A percentile compares a stretch with the other conserved stretches of the same genome.
Conservation (phyloP, 371 early-diverging fungal genomes). For the Rhizopus sp. region DNA sequence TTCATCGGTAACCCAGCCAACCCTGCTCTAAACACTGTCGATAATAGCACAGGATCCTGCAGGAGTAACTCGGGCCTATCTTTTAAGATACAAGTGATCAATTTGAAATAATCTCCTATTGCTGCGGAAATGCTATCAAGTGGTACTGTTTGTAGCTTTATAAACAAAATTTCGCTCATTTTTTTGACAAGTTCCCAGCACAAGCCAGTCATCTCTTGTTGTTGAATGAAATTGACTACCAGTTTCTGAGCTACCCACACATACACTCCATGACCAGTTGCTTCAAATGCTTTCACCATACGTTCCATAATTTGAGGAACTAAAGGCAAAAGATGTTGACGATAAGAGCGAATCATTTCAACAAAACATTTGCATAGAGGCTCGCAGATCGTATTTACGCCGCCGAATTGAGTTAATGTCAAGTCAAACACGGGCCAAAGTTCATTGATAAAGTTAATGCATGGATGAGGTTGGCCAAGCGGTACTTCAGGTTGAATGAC, state of each 20-base stretch:
- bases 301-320: slow-evolving; percentile 56
- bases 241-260: slow-evolving; percentile 73
- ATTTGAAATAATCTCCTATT: slow-evolving; percentile 71
- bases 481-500: slow-evolving; percentile 56
- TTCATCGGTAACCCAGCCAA: slow-evolving; percentile 61
- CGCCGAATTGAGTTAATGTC: slow-evolving; percentile 57
- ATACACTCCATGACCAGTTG: slow-evolving; percentile 67
- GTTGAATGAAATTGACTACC: slow-evolving; percentile 34
- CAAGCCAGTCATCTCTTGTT: slow-evolving; percentile 19
- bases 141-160: slow-evolving; percentile 16
- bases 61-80: slow-evolving; percentile 57
- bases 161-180: slow-evolving; percentile 17
- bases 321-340: slow-evolving; percentile 54
- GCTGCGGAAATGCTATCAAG: slow-evolving; percentile 69
- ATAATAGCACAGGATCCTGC: slow-evolving; percentile 31
- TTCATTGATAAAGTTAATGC: slow-evolving; percentile 69
- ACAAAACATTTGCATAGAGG: slow-evolving; percentile 71
- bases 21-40: slow-evolving; percentile 65
- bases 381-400: slow-evolving; percentile 57
- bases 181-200: slow-evolving; percentile 20
- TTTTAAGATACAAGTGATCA: slow-evolving; percentile 57
- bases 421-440: slow-evolving; percentile 79
- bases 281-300: slow-evolving; percentile 61
- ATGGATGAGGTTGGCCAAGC: slow-evolving; percentile 64
- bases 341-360: slow-evolving; percentile 63